Conservation (phyloP, 768 basidiomycete species). For the Suillus ampliporus region DNA sequence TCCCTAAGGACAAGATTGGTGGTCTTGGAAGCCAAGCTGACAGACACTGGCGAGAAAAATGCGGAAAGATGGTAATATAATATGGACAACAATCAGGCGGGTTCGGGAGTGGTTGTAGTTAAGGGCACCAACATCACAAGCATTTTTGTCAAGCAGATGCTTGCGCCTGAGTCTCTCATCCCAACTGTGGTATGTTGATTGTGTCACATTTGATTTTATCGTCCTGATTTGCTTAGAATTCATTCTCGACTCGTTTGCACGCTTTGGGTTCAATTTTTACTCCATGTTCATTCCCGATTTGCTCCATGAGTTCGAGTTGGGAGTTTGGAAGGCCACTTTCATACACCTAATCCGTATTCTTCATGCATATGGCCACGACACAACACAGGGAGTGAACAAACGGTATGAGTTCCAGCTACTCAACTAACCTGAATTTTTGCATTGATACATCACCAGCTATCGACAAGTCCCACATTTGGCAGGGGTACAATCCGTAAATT, state of each 20-base stretch:
- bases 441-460: slow-evolving; percentile 26
- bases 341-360: slow-evolving; percentile 33
- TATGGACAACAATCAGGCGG: slow-evolving; percentile 1
- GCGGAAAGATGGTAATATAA: slow-evolving; percentile 1
- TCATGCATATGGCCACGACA: too few relatives aligned
- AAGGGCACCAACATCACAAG: slow-evolving; percentile 9
- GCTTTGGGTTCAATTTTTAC: slow-evolving; percentile 32
- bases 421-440: too few relatives aligned
- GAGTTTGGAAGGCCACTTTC: slow-evolving; percentile 37
- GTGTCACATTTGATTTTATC: too few relatives aligned
- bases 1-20: slow-evolving; percentile 13
- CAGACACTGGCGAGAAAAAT: not conserved
- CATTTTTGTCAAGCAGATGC: not conserved
- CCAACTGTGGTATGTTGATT: slow-evolving; percentile 22
- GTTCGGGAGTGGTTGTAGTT: slow-evolving; percentile 12
- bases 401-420: too few relatives aligned
- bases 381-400: too few relatives aligned
- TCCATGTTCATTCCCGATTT: slow-evolving; percentile 35
- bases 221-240: too few relatives aligned
- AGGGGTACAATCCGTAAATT: slow-evolving; percentile 35
- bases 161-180: slow-evolving; percentile 12
- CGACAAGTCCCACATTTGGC: slow-evolving; percentile 38
- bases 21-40: slow-evolving; percentile 19
- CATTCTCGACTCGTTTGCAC: slow-evolving; percentile 31
- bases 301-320: slow-evolving; percentile 42